phyloP scores from a whole-genome alignment of 495 filamentous ascomycete species.

The Aspergillus cavernicola region DNA sequence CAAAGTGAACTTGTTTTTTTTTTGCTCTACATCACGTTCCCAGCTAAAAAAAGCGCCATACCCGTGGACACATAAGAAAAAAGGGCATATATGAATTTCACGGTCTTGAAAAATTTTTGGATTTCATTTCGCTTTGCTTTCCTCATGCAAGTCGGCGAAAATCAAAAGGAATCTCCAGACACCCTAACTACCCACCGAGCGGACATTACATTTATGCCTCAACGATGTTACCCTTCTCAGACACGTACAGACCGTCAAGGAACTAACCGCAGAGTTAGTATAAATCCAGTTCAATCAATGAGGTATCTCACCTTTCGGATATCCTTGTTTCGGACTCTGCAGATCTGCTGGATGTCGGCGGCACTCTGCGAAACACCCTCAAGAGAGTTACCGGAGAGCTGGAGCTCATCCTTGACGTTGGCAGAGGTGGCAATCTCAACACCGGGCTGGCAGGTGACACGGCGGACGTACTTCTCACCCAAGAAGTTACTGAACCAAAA shows the following conservation, averaged over 20 bases:
- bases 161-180: slow-evolving; percentile 34
- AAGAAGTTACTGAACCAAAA: slow-evolving; percentile 78
- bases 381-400: slow-evolving; percentile 87
- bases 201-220: slow-evolving; percentile 56
- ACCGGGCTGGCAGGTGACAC: slow-evolving; percentile 80
- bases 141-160: slow-evolving; percentile 47
- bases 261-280: slow-evolving; percentile 61
- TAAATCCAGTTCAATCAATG: not conserved
- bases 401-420: slow-evolving; percentile 95
- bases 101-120: slow-evolving; percentile 39
- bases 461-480: slow-evolving; percentile 98
- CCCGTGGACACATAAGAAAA: slow-evolving; percentile 22
- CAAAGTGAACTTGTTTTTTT: slow-evolving; percentile 7
- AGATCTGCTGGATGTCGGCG: slow-evolving; percentile 99
- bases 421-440: slow-evolving; percentile 85
- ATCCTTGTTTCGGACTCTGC: slow-evolving; percentile 99
- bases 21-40: slow-evolving; percentile 26
- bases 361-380: slow-evolving; percentile 96
- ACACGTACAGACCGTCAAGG: slow-evolving; percentile 99
- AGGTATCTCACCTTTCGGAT: slow-evolving; percentile 81
- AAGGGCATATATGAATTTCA: slow-evolving; percentile 31
- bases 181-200: slow-evolving; percentile 35
- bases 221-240: slow-evolving; percentile 90
- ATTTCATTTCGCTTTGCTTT: slow-evolving; percentile 42
- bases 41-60: slow-evolving; percentile 30